Evolutionary conservation across 352 stramenopile genomes (phyloP), one percentile per base, ranked within the genome.

Genomic region (Phytophthora europaea): DNA sequence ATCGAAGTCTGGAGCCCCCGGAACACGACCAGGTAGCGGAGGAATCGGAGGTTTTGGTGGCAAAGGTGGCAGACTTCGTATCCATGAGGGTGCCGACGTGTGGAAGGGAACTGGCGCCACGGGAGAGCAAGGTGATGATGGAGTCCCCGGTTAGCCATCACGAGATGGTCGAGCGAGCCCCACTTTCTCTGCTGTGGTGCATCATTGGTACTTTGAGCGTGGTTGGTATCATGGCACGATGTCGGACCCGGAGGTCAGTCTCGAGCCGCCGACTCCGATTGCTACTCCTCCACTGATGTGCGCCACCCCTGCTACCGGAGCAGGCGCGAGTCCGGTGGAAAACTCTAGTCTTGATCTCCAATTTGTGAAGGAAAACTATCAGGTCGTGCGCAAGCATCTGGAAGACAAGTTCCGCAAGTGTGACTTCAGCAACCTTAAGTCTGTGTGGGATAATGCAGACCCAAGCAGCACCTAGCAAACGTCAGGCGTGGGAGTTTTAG

Each of bases 21-120:
- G n/a, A 28, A 53, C 15, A 31, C 47, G n/a, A 10, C 50, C 50
- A 13, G 50, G 50, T 12, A 38, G 23, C 36, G 50, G 50, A 56
- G 50, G 50, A 36, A n/a, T 36, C 13, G 50, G 50, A 34, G 50
- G 50, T 56, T 33, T 12, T n/a, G 50, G 22, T 56, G 50, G 50
- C n/a, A n/a, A 36, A 56, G 50, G 50, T 10, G 50, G 50, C 23
- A 56, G n/a, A 5, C 22, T 56, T 45, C 58, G 15, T 0, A 53
- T 53, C 20, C 9, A 28, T 16, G 47, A 22, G 9, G 20, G 9
- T 15, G 10, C 20, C 28, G 47, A 53, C 0, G 47, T 53, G 47
- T 53, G 47, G 47, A 18, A 28, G 28, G 47, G 47, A 16, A 6
- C 47, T 16, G 47, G 47, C 9, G 10, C 20, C 3, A 18, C 16